Evolutionary conservation across 148 eudicot species (phyloP), one percentile per base, ranked within the genome.

Genomic region (Salicornia ramosissima): DNA sequence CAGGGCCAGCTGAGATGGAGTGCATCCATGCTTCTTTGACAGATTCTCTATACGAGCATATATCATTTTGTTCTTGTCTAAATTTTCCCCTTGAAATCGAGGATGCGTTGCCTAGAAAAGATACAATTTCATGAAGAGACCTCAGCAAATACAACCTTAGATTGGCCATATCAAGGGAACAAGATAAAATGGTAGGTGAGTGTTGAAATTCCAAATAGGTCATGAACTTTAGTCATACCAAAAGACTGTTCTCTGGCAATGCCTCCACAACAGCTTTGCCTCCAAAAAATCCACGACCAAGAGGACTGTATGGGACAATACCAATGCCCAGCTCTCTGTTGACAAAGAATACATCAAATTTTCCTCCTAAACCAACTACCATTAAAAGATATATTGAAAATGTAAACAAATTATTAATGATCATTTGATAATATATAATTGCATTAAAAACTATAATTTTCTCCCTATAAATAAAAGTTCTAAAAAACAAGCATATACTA

Each of bases 291-390:
- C 95, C 92, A 59, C 85, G 87, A 42, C 88, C 95, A 73, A 85
- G 80, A 67, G 97, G 95, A 61, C 95, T 74, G 61, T 85, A 91
- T 16, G 97, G 83, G 42, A 91, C 97, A 39, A 91, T 77, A 31
- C 90, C 86, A 56, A 89, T 87, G 75, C 97, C 95, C 68, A 88
- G 95, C 64, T 86, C 95, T 80, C 95, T 91, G 80, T 62, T 51
- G 14, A 56, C 52, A 4, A 45, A 63, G 2, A 56, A 68, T 7
- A 67, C 42, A 18, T 52, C 53, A 33, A 10, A 8, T 10, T 21
- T 18, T 3, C 10, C 22, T 19, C 29, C 14, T 55, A 10, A n/a
- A n/a, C n/a, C n/a, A n/a, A n/a, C n/a, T n/a, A n/a, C n/a, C n/a
- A n/a, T n/a, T n/a, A n/a, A n/a, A n/a, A n/a, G n/a, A n/a, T n/a